Conservation (phyloP, 805 yeast genomes). For the Wickerhamiella azymoides region DNA sequence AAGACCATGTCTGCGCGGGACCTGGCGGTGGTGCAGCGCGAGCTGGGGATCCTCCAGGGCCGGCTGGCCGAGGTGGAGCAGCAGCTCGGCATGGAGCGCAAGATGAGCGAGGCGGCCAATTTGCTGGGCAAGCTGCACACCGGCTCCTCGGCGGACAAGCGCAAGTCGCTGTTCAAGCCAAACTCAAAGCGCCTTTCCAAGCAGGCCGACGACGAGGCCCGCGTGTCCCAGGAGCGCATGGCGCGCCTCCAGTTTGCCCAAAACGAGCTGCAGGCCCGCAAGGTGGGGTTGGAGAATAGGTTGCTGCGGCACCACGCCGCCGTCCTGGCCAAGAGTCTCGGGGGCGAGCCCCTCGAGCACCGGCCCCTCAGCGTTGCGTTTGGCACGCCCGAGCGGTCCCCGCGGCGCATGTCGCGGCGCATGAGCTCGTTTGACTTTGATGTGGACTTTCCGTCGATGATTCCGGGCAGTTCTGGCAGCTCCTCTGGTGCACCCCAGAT, state of each 20-base stretch:
- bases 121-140: conserved; percentile 14
- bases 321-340: conserved; percentile 14
- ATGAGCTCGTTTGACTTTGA: neutral
- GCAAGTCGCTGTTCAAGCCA: neutral
- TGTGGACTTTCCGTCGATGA: no score
- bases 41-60: conserved; percentile 11
- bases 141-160: conserved; percentile 1
- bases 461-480: no score
- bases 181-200: conserved; percentile 14
- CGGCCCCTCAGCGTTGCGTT: conserved; percentile 10
- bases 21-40: conserved; percentile 12
- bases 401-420: conserved; percentile 1
- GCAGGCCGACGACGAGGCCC: conserved; percentile 20
- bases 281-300: conserved; percentile 10
- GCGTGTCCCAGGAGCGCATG: conserved; percentile 12
- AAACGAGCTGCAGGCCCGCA: conserved; percentile 10
- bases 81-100: conserved; percentile 17
- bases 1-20: conserved; percentile 14
- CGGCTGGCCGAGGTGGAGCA: conserved; percentile 12
- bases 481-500: conserved; percentile 1
- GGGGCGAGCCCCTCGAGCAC: conserved; percentile 15
- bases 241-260: conserved; percentile 11
- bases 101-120: conserved; percentile 20
- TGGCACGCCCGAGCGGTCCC: conserved; percentile 1
- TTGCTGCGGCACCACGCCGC: conserved; percentile 19